Base-by-base conservation (phyloP, 257 asterid genomes). In the Thymus quinquecostatus region DNA sequence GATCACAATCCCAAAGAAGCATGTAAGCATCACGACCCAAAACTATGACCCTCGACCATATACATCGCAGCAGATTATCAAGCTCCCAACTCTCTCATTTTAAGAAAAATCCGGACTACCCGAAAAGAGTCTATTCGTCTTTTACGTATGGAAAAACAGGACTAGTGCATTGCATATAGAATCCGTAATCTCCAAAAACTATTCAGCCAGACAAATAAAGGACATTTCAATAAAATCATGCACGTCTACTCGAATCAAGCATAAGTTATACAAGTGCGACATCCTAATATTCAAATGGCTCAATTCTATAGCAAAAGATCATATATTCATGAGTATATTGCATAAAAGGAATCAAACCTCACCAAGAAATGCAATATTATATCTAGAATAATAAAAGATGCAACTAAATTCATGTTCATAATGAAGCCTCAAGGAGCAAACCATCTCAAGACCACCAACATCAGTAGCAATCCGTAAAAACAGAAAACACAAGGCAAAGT, bases 271-370 rank as follows among this genome's bases (percentile, higher is more conserved):
- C 7, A 1, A 47, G 60, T 21, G 57, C 36, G 9, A 12, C 36
- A 61, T 53, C 38, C 48, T 8, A 41, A 12, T 59, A 49, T n/a
- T 9, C 14, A 13, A n/a, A 55, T 9, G 40, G 6, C 29, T 56
- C 53, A 21, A 33, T 10, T 63, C 34, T 10, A 27, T 45, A 55
- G 28, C 53, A 8, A 21, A 21, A 56, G 59, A 64, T 58, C 29
- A 51, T 66, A 48, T 13, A 43, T 64, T 55, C 72, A 54, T 44
- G 38, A 41, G 47, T 72, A 40, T 27, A 57, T 33, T 56, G 14
- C 55, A 27, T 13, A 21, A 48, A 61, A 60, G 13, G 28, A 69
- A 8, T 9, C 43, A 13, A 3, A 10, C 55, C 41, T 36, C 50
- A 10, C 40, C 21, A 21, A 21, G 21, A 21, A 21, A 21, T 21